Evolutionary conservation across 805 yeast species (phyloP).

Genomic region (Candida fluviatilis): DNA sequence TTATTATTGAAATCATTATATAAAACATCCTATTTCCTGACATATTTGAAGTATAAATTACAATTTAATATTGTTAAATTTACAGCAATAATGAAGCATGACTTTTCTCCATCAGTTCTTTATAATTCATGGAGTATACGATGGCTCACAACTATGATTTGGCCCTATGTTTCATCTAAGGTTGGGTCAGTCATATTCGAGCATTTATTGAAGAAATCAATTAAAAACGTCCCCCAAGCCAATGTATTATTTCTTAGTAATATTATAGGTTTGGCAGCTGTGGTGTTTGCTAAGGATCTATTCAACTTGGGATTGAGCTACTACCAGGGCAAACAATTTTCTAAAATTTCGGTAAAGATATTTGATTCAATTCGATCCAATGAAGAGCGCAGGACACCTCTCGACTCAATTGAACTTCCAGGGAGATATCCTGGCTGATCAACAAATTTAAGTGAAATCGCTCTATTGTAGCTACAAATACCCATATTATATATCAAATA

Average conservation of each 20-base stretch:
- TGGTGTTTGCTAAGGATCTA: constrained; percentile 32
- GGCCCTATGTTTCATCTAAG: constrained; percentile 38
- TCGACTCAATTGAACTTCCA: constrained; percentile 2
- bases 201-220: constrained; percentile 8
- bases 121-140: constrained; percentile 21
- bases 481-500: background rate
- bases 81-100: constrained; percentile 31
- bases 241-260: constrained; percentile 26
- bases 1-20: constrained; percentile 1
- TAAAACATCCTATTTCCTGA: constrained; percentile 4
- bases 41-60: constrained; percentile 10
- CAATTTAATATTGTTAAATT: constrained; percentile 17
- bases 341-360: constrained; percentile 20
- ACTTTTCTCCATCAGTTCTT: constrained; percentile 26
- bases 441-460: too few relatives aligned
- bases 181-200: constrained; percentile 22
- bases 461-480: too few relatives aligned
- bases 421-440: constrained; percentile 6
- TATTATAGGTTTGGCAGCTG: constrained; percentile 26
- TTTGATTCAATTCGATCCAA: constrained; percentile 5
- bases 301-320: constrained; percentile 25
- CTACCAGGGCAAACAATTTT: constrained; percentile 26
- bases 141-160: constrained; percentile 29
- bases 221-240: constrained; percentile 8
- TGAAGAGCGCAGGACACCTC: constrained; percentile 2